Base-by-base conservation (phyloP, 176 grass and related monocot species). In the Guadua angustifolia region DNA sequence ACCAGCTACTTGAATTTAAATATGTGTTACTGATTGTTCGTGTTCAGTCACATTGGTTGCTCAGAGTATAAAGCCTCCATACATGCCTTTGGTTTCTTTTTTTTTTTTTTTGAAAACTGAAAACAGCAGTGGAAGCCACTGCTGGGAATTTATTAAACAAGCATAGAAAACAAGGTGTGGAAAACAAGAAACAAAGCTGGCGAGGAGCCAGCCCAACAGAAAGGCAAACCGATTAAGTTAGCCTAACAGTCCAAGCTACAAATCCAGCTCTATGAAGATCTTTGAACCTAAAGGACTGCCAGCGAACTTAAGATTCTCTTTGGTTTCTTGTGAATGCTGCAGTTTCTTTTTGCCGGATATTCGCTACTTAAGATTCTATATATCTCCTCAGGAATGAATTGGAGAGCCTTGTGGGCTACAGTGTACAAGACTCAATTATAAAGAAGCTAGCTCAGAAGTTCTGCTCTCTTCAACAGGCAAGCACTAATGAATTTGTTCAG, bases 361-460 rank as follows among this genome's bases (percentile, higher is more conserved):
- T 1, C 62, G 8, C 9, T 70, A 69, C 22, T 85, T 50, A 89
- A 35, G 51, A 75, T 81, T 40, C 40, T 53, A 26, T 64, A 1
- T 29, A 25, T 83, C 21, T 84, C 39, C 75, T 26, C 87, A 98
- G 95, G 88, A 82, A 51, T 53, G 85, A 93, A 88, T 80, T 98
- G 89, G 84, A 95, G 83, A 86, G 79, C 43, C 72, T 98, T 82
- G 82, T 98, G 85, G 92, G 92, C 42, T 91, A 93, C 71, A 36
- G n/a, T 72, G 71, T 91, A 66, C 75, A 90, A 46, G 91, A 93
- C 49, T 82, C 76, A 3, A 69, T 66, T 86, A 22, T 91, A 4
- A 84, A 78, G 64, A 98, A 98, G 80, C 49, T 95, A 68, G 88
- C 87, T 82, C 95, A 87, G 81, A 91, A 83, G 61, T 81, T 98